Base-by-base conservation (phyloP, 1,284 basidiomycete genomes). In the Melanopsichium pennsylvanicum region DNA sequence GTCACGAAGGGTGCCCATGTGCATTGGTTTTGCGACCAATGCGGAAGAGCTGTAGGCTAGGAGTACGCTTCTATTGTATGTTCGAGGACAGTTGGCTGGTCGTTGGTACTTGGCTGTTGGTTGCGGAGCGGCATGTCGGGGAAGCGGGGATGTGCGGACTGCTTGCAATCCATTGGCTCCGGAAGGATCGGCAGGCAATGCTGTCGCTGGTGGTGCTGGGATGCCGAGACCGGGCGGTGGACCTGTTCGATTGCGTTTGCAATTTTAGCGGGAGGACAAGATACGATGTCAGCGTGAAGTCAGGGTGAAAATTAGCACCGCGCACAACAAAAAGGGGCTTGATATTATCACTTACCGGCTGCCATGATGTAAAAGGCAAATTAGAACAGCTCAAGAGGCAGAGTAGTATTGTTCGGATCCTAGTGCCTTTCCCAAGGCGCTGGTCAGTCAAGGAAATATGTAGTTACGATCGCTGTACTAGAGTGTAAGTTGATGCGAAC, bases 1-100 rank as follows among this genome's bases (percentile, higher is more conserved):
- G 39, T 89, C 87, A 82, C 88, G 90, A 50, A 93, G 83, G 36
- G 86, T 82, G 43, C 90, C 90, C 91, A 93, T 92, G 67, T 85
- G 86, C 59, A 83, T 78, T 6, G 91, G 91, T 38, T 84, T 83
- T 56, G 85, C 84, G 25, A 93, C 89, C 27, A 93, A 82, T n/a
- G 89, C 87, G n/a, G 90, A 92, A 61, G 86, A 86, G 66, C 86
- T 86, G 27, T 92, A 85, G 56, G 84, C 82, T 48, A 93, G 85
- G 41, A 91, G 82, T 11, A 39, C 18, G 10, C 44, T 59, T 18
- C 63, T 51, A 40, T 34, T 32, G 52, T 68, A 68, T n/a, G 41
- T 47, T 3, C 69, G 62, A 32, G 67, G 67, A 42, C 60, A 64
- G 36, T 59, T 18, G 22, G 59, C 35, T 29, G 66, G 66, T 18